Evolutionary conservation across 768 basidiomycete genomes (phyloP).

Genomic region (Neoboletus subvelutipes): DNA sequence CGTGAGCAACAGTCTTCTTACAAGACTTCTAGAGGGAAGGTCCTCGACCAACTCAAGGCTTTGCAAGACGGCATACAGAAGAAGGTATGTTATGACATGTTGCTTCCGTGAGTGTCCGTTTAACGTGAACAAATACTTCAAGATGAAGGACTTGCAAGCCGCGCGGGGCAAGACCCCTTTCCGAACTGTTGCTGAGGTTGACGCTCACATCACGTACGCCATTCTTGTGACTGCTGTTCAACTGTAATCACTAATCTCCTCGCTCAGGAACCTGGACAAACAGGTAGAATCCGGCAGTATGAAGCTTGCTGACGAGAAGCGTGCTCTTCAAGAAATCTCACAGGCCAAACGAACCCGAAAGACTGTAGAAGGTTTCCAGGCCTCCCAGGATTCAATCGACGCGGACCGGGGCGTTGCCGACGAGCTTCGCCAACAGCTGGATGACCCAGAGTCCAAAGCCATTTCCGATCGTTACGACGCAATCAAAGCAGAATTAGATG

Average conservation of each 20-base stretch:
- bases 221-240: not conserved
- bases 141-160: constrained; percentile 88
- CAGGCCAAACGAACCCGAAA: constrained; percentile 68
- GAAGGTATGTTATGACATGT: constrained; percentile 52
- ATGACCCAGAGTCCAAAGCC: constrained; percentile 88
- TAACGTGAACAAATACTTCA: constrained; percentile 3
- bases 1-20: constrained; percentile 74
- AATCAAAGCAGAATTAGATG: constrained; percentile 83
- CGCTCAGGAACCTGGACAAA: constrained; percentile 71
- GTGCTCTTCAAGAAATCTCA: constrained; percentile 87
- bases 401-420: constrained; percentile 72
- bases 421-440: constrained; percentile 76
- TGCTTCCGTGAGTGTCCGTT: not conserved
- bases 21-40: constrained; percentile 69
- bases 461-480: constrained; percentile 76
- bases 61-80: constrained; percentile 77
- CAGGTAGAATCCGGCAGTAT: constrained; percentile 90
- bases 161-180: constrained; percentile 74
- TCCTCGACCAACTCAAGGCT: constrained; percentile 74
- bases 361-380: constrained; percentile 77
- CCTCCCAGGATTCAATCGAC: constrained; percentile 79
- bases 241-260: constrained; percentile 5
- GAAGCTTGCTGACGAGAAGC: constrained; percentile 94
- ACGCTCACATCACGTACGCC: constrained; percentile 79
- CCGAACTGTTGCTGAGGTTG: constrained; percentile 83